Percentiles rank a stretch among this genome's conserved stretches.
phyloP scores from a whole-genome alignment of 345 rosid species.

The Brassica juncea region DNA sequence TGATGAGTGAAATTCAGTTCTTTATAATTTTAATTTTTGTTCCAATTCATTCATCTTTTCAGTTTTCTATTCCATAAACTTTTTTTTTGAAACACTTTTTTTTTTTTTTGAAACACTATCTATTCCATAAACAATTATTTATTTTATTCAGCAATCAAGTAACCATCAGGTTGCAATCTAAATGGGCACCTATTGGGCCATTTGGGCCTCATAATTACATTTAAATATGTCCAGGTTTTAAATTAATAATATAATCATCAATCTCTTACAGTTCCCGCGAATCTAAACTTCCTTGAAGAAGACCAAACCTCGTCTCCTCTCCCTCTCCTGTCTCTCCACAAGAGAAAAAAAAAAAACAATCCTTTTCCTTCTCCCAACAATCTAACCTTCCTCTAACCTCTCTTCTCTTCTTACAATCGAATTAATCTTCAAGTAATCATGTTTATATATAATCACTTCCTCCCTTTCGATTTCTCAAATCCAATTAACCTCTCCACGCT shows the following conservation, averaged over 20 bases:
- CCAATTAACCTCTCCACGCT: constrained; percentile 1
- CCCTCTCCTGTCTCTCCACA: constrained; percentile 21
- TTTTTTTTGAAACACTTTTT: no score
- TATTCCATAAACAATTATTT: not conserved
- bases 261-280: constrained; percentile 52
- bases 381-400: constrained; percentile 48
- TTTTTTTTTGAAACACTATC: no score
- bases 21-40: not conserved
- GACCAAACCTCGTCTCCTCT: constrained; percentile 59
- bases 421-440: constrained; percentile 15
- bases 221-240: not conserved
- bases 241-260: not conserved
- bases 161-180: not conserved
- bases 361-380: constrained; percentile 59
- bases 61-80: no score
- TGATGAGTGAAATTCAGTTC: not conserved
- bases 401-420: constrained; percentile 42
- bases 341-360: constrained; percentile 42
- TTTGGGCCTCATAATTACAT: constrained; percentile 4
- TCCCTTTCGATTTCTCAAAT: constrained; percentile 23
- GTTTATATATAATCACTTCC: constrained; percentile 37
- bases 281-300: constrained; percentile 50
- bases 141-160: not conserved
- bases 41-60: not conserved
- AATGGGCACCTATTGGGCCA: not conserved